Evolutionary conservation across 2,329 filamentous ascomycete genomes (phyloP), one percentile per base, ranked within the genome.

Genomic region (Pyrenophora seminiperda): DNA sequence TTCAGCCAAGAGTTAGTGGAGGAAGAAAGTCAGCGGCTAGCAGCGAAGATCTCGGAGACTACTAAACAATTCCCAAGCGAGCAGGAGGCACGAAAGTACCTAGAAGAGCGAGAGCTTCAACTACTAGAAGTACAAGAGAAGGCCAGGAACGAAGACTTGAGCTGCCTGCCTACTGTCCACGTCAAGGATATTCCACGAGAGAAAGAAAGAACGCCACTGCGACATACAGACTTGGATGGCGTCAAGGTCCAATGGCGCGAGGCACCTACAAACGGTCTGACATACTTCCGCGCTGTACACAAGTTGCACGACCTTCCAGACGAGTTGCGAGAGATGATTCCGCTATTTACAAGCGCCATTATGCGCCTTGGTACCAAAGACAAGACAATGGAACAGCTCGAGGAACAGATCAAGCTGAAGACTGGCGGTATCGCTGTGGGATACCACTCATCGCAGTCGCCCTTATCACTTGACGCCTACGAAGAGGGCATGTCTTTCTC

Each of bases 321-420:
- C 54, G 90, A 97, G 56, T 81, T 97, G 43, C 84, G 94, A 43
- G 81, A 90, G 61, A 79, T 97, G 50, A 83, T 97, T 39, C 94
- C 94, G 0, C 77, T 99, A 0, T 97, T 97, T 69, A 91, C 90
- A 11, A 92, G 96, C 68, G 87, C 89, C 30, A 86, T 99, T 54
- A 94, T 97, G 89, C 88, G 94, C 15, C 82, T 99, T 7, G 94
- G 94, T 11, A 99, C 93, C 2, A 89, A 88, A 62, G 83, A 86
- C 52, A 89, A 89, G 80, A 86, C 86, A 0, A 97, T 96, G 88
- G 94, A 97, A 72, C 87, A 97, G 72, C 83, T 97, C 42, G 94
- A 99, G 73, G 94, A 97, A 67, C 76, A 92, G 47, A 97, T 99
- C 72, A 97, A 97, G 73, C 81, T 97, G 22, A 96, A 95, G 77